Base-by-base conservation (phyloP, 768 basidiomycete genomes). In the Tricholoma furcatifolium region DNA sequence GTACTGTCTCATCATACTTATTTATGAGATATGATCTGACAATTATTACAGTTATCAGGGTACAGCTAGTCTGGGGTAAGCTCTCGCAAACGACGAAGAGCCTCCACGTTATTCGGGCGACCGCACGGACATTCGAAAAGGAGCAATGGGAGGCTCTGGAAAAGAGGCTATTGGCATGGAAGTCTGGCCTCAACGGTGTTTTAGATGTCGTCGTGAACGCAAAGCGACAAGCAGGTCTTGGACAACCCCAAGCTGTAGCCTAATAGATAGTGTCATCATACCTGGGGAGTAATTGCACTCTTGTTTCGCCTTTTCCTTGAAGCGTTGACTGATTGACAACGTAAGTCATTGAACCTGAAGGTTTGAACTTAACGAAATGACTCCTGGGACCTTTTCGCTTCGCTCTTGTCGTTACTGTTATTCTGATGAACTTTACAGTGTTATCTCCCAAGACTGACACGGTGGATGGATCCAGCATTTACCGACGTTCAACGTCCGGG, bases 141-240 rank as follows among this genome's bases (percentile, higher is more conserved):
- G 81, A 79, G 59, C 88, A 94, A 67, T 95, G 93, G 92, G 81
- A 83, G 62, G 74, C 77, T 20, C 76, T 94, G 43, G 87, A 91
- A 67, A 82, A 82, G 66, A 77, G 89, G 36, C 67, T 93, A 6
- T 60, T 82, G n/a, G 78, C 82, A 27, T 94, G 91, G 91, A 90
- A 91, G 67, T 67, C 81, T 0, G 86, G 87, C 8, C 73, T 92
- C 39, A 75, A 78, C 14, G 74, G 80, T 44, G 84, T 93, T 23
- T 69, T 90, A 51, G 88, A 89, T 31, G 84, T 91, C 36, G 80
- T 92, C 47, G 74, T 79, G 39, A 72, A 71, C 24, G 82, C 86
- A 14, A 77, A 78, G 60, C 78, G 69, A 62, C 74, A 74, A 58
- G 74, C 66, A 39, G 73, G 73, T 32, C 65, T 70, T 40, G 63